Conservation (phyloP, 352 stramenopile genomes). For the Pythium apleroticum region DNA sequence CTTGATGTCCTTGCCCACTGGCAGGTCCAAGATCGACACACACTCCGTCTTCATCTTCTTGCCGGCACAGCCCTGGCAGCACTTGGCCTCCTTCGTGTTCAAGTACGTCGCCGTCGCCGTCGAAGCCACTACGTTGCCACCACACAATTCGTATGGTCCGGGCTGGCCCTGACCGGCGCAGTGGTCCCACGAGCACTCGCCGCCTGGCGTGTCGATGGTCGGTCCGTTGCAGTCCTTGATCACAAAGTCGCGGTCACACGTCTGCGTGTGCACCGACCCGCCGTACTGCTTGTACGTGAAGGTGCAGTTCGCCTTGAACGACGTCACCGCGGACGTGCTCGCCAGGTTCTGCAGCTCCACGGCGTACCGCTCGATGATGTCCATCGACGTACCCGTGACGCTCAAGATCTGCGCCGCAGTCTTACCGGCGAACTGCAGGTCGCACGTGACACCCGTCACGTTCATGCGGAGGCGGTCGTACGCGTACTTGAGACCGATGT, state of each 20-base stretch:
- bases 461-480: constrained; percentile 11
- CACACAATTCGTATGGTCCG: constrained; percentile 51
- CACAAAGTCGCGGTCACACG: constrained; percentile 42
- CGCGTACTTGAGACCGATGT: constrained; percentile 25
- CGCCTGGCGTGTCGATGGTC: constrained; percentile 34
- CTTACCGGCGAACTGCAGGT: constrained; percentile 31
- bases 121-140: constrained; percentile 37
- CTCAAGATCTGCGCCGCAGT: constrained; percentile 34
- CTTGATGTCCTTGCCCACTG: constrained; percentile 38
- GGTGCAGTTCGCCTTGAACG: constrained; percentile 44
- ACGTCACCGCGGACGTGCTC: constrained; percentile 36
- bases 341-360: constrained; percentile 49
- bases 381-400: constrained; percentile 28
- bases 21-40: constrained; percentile 43
- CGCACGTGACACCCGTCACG: constrained; percentile 36
- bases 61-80: constrained; percentile 46
- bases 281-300: constrained; percentile 55
- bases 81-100: constrained; percentile 34
- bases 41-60: constrained; percentile 33
- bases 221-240: constrained; percentile 63
- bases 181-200: constrained; percentile 41
- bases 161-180: constrained; percentile 32
- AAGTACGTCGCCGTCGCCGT: constrained; percentile 24
- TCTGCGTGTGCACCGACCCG: constrained; percentile 9
- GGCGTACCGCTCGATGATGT: constrained; percentile 57